phyloP scores from a whole-genome alignment of 2,329 filamentous ascomycete species.

The Coccinonectria pachysandricola region DNA sequence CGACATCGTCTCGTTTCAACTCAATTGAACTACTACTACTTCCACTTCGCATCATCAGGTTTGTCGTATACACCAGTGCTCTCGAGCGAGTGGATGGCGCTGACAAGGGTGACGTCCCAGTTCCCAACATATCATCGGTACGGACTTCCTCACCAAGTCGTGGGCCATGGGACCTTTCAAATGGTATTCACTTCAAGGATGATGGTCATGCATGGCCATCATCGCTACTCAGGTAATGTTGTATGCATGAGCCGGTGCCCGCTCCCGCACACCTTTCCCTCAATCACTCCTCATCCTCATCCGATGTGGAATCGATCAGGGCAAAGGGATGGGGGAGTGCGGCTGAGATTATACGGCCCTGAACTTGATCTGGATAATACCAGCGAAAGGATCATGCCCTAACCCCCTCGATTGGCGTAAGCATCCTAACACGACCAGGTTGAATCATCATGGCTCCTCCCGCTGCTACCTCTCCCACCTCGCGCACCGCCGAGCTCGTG shows the following conservation, averaged over 20 bases:
- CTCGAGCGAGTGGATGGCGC: slow-evolving; percentile 3
- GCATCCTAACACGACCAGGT: slow-evolving; percentile 21
- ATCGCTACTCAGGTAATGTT: slow-evolving; percentile 33
- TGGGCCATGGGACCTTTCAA: slow-evolving; percentile 27
- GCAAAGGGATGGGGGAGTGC: slow-evolving; percentile 19
- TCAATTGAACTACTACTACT: no score
- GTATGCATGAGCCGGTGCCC: slow-evolving; percentile 56
- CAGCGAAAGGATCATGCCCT: slow-evolving; percentile 99
- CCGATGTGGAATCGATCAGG: no score
- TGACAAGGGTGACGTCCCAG: slow-evolving; percentile 15
- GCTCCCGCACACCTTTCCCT: slow-evolving; percentile 8
- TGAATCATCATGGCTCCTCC: slow-evolving; percentile 64
- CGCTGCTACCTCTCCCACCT: slow-evolving; percentile 51
- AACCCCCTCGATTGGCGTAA: slow-evolving; percentile 28
- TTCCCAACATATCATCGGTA: no score
- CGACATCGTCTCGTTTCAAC: slow-evolving; percentile 1
- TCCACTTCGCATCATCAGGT: no score
- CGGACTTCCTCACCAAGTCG: no score
- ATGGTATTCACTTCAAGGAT: no score
- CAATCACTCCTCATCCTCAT: not conserved
- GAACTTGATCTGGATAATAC: slow-evolving; percentile 99
- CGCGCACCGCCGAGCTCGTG: slow-evolving; percentile 35
- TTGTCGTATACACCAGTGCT: no score
- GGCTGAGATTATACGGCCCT: slow-evolving; percentile 82
- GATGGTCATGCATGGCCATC: slow-evolving; percentile 28